phyloP scores from a whole-genome alignment of 805 yeast genomes.

The Candida ulmi region DNA sequence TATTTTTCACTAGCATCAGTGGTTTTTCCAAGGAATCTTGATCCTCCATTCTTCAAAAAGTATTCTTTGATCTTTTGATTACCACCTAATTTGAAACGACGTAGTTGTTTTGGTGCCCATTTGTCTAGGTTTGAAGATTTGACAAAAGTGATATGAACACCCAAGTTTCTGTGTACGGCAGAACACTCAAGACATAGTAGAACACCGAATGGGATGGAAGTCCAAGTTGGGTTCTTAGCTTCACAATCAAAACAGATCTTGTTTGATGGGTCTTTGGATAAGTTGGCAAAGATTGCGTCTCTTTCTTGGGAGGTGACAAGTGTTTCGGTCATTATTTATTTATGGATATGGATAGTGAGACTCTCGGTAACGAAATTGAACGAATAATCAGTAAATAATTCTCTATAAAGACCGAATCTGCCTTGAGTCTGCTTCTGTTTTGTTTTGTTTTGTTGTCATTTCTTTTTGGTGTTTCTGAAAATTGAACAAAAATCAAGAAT shows the following conservation, averaged over 20 bases:
- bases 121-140: slow-evolving; percentile 88
- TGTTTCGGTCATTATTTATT: slow-evolving; percentile 13
- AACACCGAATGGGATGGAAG: slow-evolving; percentile 94
- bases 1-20: slow-evolving; percentile 74
- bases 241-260: slow-evolving; percentile 90
- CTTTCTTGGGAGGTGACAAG: slow-evolving; percentile 19
- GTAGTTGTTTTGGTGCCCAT: slow-evolving; percentile 87
- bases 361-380: too few species aligned
- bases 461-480: too few species aligned
- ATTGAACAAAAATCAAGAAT: too few species aligned
- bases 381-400: too few species aligned
- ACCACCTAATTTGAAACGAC: slow-evolving; percentile 93
- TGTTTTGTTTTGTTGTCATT: too few species aligned
- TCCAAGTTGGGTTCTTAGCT: slow-evolving; percentile 96
- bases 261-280: slow-evolving; percentile 58
- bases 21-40: slow-evolving; percentile 51
- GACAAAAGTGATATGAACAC: slow-evolving; percentile 94
- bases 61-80: slow-evolving; percentile 82
- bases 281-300: slow-evolving; percentile 16
- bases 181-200: slow-evolving; percentile 91
- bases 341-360: too few species aligned
- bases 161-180: slow-evolving; percentile 91
- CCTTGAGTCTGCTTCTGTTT: too few species aligned
- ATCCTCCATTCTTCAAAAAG: slow-evolving; percentile 81
- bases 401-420: too few species aligned